A percentile compares a stretch with the other conserved stretches of the same genome.
phyloP scores from a whole-genome alignment of 495 filamentous ascomycete genomes.

The Penicillium maclennaniae region DNA sequence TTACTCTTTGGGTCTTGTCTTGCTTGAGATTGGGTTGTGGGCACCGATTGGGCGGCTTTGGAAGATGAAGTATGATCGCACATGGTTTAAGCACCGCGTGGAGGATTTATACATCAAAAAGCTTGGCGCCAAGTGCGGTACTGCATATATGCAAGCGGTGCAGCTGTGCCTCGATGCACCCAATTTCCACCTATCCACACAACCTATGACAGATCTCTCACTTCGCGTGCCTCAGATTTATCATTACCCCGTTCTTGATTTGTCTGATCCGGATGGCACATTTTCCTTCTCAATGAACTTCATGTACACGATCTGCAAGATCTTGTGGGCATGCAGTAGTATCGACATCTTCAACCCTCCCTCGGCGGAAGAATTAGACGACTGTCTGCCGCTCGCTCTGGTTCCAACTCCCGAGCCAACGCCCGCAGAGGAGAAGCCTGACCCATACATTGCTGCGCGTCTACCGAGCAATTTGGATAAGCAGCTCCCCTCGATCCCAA shows the following conservation, averaged over 20 bases:
- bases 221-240: constrained; percentile 44
- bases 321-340: constrained; percentile 40
- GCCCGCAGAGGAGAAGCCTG: constrained; percentile 21
- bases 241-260: constrained; percentile 46
- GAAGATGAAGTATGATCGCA: constrained; percentile 62
- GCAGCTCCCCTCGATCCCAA: constrained; percentile 21
- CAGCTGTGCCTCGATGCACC: constrained; percentile 75
- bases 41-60: constrained; percentile 65
- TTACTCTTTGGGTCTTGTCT: constrained; percentile 77
- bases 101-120: constrained; percentile 62
- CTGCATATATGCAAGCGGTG: constrained; percentile 74
- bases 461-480: constrained; percentile 21
- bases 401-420: constrained; percentile 36
- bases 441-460: constrained; percentile 13
- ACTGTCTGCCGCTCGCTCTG: constrained; percentile 44
- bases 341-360: constrained; percentile 47
- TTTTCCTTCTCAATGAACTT: constrained; percentile 50
- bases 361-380: constrained; percentile 41
- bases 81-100: constrained; percentile 60
- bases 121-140: constrained; percentile 68
- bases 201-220: constrained; percentile 48
- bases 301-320: constrained; percentile 45
- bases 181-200: constrained; percentile 56
- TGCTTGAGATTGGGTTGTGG: constrained; percentile 88
- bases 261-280: constrained; percentile 43